A percentile compares a stretch with the other conserved stretches of the same genome.
Conservation (phyloP, 148 eudicot genomes). For the Amaranthus cruentus region DNA sequence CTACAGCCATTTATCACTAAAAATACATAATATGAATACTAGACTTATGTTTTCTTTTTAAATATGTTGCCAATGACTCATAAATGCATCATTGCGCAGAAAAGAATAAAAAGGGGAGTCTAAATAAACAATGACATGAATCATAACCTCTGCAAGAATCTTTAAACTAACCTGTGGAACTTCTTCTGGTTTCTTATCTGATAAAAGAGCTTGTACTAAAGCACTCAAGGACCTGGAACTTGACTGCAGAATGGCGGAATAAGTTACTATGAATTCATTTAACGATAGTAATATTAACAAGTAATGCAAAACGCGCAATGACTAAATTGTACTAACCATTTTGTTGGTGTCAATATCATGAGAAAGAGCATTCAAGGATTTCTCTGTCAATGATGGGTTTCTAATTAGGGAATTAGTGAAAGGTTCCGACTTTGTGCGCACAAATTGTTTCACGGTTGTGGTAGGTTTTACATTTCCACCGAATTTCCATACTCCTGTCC, state of each 20-base stretch:
- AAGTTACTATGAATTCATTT: conserved; percentile 1
- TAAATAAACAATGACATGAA: background rate
- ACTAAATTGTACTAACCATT: conserved; percentile 38
- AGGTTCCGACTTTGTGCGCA: conserved; percentile 85
- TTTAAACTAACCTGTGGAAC: conserved; percentile 68
- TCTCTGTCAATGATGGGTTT: conserved; percentile 54
- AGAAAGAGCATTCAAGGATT: conserved; percentile 40
- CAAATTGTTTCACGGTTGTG: conserved; percentile 55
- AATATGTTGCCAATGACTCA: background rate
- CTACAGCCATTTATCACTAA: too few species aligned
- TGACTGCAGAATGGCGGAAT: conserved; percentile 42
- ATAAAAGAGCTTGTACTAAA: conserved; percentile 76
- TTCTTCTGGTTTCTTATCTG: conserved; percentile 90
- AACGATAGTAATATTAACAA: background rate
- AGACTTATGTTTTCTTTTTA: background rate
- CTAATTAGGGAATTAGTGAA: conserved; percentile 71
- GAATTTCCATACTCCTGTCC: conserved; percentile 84
- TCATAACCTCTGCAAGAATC: background rate
- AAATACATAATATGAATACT: background rate
- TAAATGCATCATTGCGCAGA: too few species aligned
- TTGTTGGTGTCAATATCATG: conserved; percentile 44
- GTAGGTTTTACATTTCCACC: conserved; percentile 73
- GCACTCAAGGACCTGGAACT: conserved; percentile 60
- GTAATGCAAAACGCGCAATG: background rate
- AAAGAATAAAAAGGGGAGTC: background rate